phyloP scores from a whole-genome alignment of 352 stramenopile genomes.

The Pythium pectinolyticum region DNA sequence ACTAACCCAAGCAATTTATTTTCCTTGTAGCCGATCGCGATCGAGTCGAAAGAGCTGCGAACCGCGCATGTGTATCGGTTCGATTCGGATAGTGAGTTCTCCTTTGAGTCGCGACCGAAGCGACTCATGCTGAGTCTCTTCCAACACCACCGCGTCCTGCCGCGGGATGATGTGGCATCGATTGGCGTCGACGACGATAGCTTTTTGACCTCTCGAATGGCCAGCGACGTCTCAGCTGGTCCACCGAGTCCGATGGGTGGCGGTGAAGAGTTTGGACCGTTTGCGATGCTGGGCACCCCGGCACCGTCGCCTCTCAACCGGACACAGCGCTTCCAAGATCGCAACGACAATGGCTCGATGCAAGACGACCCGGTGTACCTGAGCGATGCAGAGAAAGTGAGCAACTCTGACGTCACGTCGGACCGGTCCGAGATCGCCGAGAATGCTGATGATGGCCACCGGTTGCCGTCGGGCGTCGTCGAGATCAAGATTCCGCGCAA shows the following conservation, averaged over 20 bases:
- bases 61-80: conserved; percentile 84
- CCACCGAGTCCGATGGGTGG: conserved; percentile 51
- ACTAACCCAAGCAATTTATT: neutral
- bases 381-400: conserved; percentile 65
- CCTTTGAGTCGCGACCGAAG: conserved; percentile 60
- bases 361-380: conserved; percentile 44
- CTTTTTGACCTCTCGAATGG: conserved; percentile 35
- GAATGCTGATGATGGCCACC: conserved; percentile 30
- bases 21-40: conserved; percentile 17
- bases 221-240: conserved; percentile 30
- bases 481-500: conserved; percentile 86
- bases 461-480: conserved; percentile 49
- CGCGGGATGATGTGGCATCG: conserved; percentile 38
- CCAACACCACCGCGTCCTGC: conserved; percentile 41
- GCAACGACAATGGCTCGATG: conserved; percentile 48
- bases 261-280: conserved; percentile 55
- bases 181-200: conserved; percentile 65
- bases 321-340: conserved; percentile 43
- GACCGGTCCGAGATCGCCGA: conserved; percentile 48
- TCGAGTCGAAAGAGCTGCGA: conserved; percentile 73
- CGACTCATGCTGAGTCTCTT: conserved; percentile 72
- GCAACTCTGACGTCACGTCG: conserved; percentile 68
- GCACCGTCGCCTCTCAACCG: conserved; percentile 39
- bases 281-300: conserved; percentile 69
- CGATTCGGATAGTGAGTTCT: conserved; percentile 75